phyloP scores from a whole-genome alignment of 108 stramenopile genomes.

The Skeletonema tropicum region DNA sequence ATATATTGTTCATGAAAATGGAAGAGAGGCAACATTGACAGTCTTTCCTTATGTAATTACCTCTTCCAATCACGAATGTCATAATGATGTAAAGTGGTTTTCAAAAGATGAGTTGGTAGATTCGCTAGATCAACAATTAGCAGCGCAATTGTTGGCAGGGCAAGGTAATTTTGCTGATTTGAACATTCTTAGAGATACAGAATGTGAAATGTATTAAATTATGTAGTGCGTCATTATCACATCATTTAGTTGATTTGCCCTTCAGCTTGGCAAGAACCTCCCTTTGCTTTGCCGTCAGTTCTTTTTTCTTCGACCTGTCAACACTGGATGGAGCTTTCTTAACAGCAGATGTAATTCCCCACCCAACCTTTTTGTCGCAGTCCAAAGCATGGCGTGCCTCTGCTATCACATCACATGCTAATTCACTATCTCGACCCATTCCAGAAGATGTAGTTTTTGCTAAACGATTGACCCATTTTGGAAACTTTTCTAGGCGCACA shows the following conservation, averaged over 20 bases:
- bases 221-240: too few species aligned
- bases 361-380: conserved; percentile 37
- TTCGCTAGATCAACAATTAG: conserved; percentile 18
- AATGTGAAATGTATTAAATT: conserved; percentile 12
- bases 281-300: conserved; percentile 49
- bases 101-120: conserved; percentile 9
- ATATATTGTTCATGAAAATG: conserved; percentile 22
- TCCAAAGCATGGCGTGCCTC: conserved; percentile 48
- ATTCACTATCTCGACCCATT: conserved; percentile 26
- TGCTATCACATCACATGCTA: conserved; percentile 29
- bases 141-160: neutral
- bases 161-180: conserved; percentile 11
- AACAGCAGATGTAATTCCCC: conserved; percentile 25
- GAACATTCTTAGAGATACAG: conserved; percentile 20
- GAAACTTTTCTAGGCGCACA: conserved; percentile 32
- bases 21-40: conserved; percentile 22
- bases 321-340: neutral
- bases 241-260: neutral
- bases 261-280: conserved; percentile 43
- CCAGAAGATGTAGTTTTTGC: conserved; percentile 42
- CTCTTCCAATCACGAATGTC: conserved; percentile 1
- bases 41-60: conserved; percentile 21
- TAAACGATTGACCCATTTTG: conserved; percentile 51
- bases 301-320: conserved; percentile 43
- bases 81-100: conserved; percentile 7